phyloP scores from a whole-genome alignment of 2,329 filamentous ascomycete species.

The Beauveria brongniartii region DNA sequence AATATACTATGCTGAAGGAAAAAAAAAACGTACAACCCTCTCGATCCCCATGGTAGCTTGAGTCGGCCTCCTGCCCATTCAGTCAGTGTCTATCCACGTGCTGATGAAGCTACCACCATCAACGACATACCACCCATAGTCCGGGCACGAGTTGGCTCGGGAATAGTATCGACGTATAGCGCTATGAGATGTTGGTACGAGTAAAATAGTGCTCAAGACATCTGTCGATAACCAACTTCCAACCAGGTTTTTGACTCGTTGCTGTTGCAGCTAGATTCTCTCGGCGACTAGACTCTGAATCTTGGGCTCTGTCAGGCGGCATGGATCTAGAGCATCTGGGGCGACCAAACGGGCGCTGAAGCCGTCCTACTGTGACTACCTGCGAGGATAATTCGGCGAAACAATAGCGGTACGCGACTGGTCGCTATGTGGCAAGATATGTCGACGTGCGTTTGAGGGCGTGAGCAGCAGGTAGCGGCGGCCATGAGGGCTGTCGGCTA shows the following conservation, averaged over 20 bases:
- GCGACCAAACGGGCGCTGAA: neutral
- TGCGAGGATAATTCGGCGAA: neutral
- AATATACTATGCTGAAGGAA: neutral
- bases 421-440: neutral
- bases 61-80: slow-evolving; percentile 14
- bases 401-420: too few relatives aligned
- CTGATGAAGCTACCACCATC: too few relatives aligned
- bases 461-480: neutral
- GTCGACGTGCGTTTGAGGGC: neutral
- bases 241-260: neutral
- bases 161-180: slow-evolving; percentile 28
- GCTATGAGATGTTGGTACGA: slow-evolving; percentile 15
- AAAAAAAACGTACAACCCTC: neutral
- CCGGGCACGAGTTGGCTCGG: slow-evolving; percentile 30
- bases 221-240: neutral
- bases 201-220: too few relatives aligned
- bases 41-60: slow-evolving; percentile 4
- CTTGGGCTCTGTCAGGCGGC: neutral
- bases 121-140: slow-evolving; percentile 34
- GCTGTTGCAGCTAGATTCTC: neutral
- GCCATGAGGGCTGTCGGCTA: neutral
- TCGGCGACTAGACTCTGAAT: neutral
- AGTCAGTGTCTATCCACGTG: slow-evolving; percentile 12
- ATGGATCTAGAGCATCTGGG: neutral
- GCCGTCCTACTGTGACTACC: neutral